Conservation (phyloP, 192 early-diverging fungal genomes). For the Chytriomyces hyalinus region DNA sequence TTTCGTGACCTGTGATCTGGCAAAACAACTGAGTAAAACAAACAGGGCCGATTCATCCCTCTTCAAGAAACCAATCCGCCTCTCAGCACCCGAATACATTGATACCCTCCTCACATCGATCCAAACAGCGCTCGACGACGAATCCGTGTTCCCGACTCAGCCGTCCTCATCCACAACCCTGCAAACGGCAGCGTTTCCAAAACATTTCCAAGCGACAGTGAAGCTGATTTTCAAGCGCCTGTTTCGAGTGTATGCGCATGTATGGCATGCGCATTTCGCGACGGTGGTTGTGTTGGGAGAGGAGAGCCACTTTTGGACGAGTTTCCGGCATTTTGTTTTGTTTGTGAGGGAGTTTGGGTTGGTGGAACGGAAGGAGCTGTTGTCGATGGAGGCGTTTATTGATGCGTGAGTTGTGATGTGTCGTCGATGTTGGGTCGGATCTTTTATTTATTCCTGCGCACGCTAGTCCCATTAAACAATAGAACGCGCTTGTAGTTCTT, state of each 20-base stretch:
- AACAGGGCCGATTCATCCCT: conserved; percentile 64
- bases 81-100: conserved; percentile 90
- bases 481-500: too few relatives aligned
- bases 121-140: conserved; percentile 83
- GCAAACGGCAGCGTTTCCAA: conserved; percentile 67
- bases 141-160: conserved; percentile 84
- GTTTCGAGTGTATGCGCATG: conserved; percentile 92
- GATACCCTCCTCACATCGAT: conserved; percentile 82
- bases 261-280: conserved; percentile 86
- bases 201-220: conserved; percentile 62
- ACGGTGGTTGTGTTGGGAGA: conserved; percentile 77
- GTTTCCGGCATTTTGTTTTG: conserved; percentile 91
- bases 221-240: conserved; percentile 83
- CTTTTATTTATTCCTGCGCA: too few relatives aligned
- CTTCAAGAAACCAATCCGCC: conserved; percentile 84
- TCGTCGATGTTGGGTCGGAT: too few relatives aligned
- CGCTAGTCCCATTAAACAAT: too few relatives aligned
- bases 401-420: neutral
- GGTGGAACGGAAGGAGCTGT: conserved; percentile 67
- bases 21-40: neutral
- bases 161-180: conserved; percentile 48
- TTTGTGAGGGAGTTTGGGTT: conserved; percentile 89
- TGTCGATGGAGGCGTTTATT: conserved; percentile 60
- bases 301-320: conserved; percentile 90
- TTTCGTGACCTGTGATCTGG: neutral